Evolutionary conservation across 179 eudicot genomes (phyloP).

Genomic region (Nepenthes alata): DNA sequence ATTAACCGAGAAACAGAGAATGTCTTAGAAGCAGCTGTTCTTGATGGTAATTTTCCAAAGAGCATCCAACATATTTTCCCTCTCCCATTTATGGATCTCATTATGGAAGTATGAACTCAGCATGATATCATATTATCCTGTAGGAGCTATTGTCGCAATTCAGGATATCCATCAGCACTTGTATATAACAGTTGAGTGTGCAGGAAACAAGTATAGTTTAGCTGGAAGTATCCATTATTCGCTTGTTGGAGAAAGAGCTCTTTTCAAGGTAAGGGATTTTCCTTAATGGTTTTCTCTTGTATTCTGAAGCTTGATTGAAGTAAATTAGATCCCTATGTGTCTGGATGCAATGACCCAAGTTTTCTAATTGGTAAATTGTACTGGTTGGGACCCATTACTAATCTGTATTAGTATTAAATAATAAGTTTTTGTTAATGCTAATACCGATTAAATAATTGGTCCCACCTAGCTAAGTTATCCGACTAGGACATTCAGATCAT

Average conservation of each 20-base stretch:
- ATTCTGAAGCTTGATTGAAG: neutral
- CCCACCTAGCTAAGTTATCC: no score
- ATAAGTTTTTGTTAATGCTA: no score
- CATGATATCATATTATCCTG: constrained; percentile 14
- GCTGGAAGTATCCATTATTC: constrained; percentile 79
- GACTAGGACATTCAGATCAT: no score
- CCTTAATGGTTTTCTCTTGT: neutral
- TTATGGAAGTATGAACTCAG: constrained; percentile 8
- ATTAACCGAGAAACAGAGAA: constrained; percentile 31
- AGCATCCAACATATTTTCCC: constrained; percentile 6
- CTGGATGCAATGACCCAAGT: no score
- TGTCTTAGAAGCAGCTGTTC: constrained; percentile 36
- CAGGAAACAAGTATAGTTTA: constrained; percentile 49
- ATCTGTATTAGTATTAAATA: no score
- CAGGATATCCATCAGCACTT: constrained; percentile 85
- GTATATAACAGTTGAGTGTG: constrained; percentile 61
- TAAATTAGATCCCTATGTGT: no score
- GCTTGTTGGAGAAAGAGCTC: constrained; percentile 68
- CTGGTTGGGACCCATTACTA: no score
- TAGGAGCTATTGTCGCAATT: constrained; percentile 85
- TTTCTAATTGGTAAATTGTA: no score
- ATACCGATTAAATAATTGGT: no score
- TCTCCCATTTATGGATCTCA: constrained; percentile 5
- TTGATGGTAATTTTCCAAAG: constrained; percentile 53
- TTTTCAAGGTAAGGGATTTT: constrained; percentile 64